These are phyloP conservation scores for Patellaria atrata DNA, from an alignment of 495 filamentous ascomycete species.

Conservation along the genomic window DNA sequence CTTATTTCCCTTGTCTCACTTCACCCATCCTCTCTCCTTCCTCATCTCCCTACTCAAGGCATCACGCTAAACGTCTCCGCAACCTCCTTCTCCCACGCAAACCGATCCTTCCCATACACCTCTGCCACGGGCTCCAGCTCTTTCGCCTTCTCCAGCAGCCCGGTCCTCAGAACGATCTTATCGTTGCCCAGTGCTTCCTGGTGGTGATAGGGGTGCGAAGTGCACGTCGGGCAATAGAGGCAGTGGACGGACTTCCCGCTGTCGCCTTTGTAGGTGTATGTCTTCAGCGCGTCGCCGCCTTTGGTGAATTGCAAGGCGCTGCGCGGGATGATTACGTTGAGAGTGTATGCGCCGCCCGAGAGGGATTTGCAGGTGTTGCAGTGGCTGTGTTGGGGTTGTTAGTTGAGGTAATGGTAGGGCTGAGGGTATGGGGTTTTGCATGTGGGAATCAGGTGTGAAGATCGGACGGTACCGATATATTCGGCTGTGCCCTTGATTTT, in stretches of 20 bases:
- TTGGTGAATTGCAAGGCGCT: constrained; percentile 34
- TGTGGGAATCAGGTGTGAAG: neutral
- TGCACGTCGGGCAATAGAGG: constrained; percentile 42
- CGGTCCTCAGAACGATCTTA: constrained; percentile 35
- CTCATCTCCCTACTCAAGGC: too few relatives aligned
- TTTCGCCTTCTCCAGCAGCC: constrained; percentile 25
- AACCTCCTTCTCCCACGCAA: constrained; percentile 9
- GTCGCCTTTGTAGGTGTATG: constrained; percentile 37
- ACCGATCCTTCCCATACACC: constrained; percentile 9
- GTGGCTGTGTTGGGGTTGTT: constrained; percentile 24
- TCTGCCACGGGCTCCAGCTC: too few relatives aligned
- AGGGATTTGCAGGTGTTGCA: constrained; percentile 39
- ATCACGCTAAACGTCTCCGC: too few relatives aligned
- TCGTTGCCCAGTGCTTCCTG: constrained; percentile 34
- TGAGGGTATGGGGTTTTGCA: neutral
- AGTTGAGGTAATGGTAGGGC: neutral
- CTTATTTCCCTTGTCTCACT: too few relatives aligned
- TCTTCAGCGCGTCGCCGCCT: constrained; percentile 27
- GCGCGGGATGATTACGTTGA: constrained; percentile 38
- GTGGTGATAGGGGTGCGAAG: constrained; percentile 36
- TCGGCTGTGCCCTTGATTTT: neutral
- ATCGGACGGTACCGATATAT: neutral
- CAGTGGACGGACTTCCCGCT: constrained; percentile 35
- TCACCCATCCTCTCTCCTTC: too few relatives aligned
- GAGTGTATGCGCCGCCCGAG: constrained; percentile 31